Conservation (phyloP, 2,329 filamentous ascomycete species). For the Cladosporium sp. region DNA sequence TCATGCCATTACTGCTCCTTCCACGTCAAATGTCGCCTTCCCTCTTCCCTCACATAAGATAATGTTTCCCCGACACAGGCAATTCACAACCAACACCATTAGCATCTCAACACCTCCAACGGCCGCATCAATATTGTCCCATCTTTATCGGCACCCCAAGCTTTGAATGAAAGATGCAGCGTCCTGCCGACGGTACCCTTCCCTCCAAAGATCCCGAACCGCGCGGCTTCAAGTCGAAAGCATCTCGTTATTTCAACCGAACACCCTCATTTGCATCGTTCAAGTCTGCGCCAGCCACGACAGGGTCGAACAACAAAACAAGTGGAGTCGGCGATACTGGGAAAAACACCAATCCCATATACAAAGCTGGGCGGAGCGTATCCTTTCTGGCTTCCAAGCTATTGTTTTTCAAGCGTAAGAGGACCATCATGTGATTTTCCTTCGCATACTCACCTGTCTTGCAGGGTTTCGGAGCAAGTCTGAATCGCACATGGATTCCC, state of each 20-base stretch:
- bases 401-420: slow-evolving; percentile 5
- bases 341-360: neutral
- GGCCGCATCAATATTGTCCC: neutral
- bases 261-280: slow-evolving; percentile 18
- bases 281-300: slow-evolving; percentile 9
- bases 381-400: neutral
- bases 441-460: neutral
- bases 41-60: neutral
- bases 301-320: neutral
- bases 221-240: slow-evolving; percentile 16
- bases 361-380: slow-evolving; percentile 3
- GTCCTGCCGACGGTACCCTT: slow-evolving; percentile 1
- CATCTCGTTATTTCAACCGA: slow-evolving; percentile 16
- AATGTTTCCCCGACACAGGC: neutral
- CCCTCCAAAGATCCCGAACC: slow-evolving; percentile 4
- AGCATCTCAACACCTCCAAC: neutral
- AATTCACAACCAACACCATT: neutral
- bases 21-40: neutral
- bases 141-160: slow-evolving; percentile 8
- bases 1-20: neutral
- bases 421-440: neutral
- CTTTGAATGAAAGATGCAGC: slow-evolving; percentile 19
- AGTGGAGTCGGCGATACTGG: neutral
- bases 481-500: slow-evolving; percentile 1
- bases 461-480: slow-evolving; percentile 9